Base-by-base conservation (phyloP, 176 grass and related monocot species). In the Ampelocalamus luodianensis region DNA sequence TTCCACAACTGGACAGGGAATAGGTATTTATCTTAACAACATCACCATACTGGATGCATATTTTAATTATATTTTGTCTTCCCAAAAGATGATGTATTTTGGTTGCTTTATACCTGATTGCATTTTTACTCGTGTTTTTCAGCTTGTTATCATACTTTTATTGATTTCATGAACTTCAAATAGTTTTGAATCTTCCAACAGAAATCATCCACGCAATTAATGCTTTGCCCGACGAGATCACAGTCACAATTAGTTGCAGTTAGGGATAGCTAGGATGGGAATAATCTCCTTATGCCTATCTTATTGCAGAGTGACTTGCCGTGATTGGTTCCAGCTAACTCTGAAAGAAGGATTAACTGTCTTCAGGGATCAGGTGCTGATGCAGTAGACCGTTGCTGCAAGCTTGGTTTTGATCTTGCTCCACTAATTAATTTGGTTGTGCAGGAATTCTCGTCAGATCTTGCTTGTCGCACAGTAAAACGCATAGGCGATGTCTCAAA, bases 1-100 rank as follows among this genome's bases (percentile, higher is more conserved):
- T 99, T 99, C 84, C 96, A 99, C 83, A 99, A 99, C 90, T 99
- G 96, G 96, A 99, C 96, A 50, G 96, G 96, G 16, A 99, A 99
- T 75, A 89, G 96, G 96, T 96, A 93, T 76, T 7, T 40, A 18
- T 82, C 29, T 72, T 56, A 44, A 83, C 8, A 5, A 50, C 54
- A 65, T 80, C 17, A 71, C 18, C 37, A 54, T 77, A 48, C n/a
- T 88, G 43, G 62, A 81, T 76, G 12, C 68, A 69, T 61, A 3
- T 71, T 64, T 34, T 71, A 17, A 77, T 65, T 65, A 13, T 39
- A 39, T 36, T 77, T 39, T 65, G 5, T 49, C 1, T 73, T 43
- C 26, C 46, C 3, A 73, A 72, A 90, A 7, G 18, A 73, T 20
- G 13, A 44, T 70, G 6, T 26, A 18, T 55, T 84, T 51, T 75